phyloP scores from a whole-genome alignment of 768 basidiomycete genomes.

The Hygrocybe punicea region DNA sequence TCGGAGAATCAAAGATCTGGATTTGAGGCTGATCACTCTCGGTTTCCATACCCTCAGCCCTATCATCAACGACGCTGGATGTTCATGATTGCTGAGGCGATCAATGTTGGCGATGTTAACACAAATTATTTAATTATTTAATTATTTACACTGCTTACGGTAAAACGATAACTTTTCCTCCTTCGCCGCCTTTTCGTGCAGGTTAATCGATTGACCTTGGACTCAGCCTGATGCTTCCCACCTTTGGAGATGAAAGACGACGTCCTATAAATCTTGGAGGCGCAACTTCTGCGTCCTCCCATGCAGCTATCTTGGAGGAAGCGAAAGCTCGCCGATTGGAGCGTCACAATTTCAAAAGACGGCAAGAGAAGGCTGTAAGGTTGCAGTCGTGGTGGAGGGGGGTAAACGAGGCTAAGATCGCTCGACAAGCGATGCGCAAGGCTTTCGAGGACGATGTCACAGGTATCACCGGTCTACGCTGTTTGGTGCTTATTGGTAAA shows the following conservation, averaged over 20 bases:
- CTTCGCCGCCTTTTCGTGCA: too few relatives aligned
- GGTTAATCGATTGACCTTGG: too few relatives aligned
- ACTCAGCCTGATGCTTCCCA: constrained; percentile 4
- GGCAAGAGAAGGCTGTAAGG: constrained; percentile 54
- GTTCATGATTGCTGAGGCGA: too few relatives aligned
- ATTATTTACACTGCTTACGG: too few relatives aligned
- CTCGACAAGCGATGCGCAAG: constrained; percentile 44
- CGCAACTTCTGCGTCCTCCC: constrained; percentile 46
- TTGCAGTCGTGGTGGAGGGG: constrained; percentile 76
- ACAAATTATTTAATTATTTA: too few relatives aligned
- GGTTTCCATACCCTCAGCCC: too few relatives aligned
- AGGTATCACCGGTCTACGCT: constrained; percentile 57
- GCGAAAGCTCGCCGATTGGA: constrained; percentile 61
- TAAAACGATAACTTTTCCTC: too few relatives aligned
- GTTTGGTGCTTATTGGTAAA: constrained; percentile 59
- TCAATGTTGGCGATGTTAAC: too few relatives aligned
- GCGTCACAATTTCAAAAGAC: constrained; percentile 51
- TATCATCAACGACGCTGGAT: too few relatives aligned
- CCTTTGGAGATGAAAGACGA: constrained; percentile 52
- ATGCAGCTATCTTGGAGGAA: constrained; percentile 55
- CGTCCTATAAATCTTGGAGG: constrained; percentile 79
- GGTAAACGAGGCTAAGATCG: constrained; percentile 36
- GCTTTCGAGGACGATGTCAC: constrained; percentile 52
- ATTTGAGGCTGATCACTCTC: too few relatives aligned
- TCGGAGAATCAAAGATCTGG: too few relatives aligned